Percentiles rank a stretch among this genome's conserved stretches.
phyloP scores from a whole-genome alignment of 345 rosid genomes.

The Excoecaria agallocha region DNA sequence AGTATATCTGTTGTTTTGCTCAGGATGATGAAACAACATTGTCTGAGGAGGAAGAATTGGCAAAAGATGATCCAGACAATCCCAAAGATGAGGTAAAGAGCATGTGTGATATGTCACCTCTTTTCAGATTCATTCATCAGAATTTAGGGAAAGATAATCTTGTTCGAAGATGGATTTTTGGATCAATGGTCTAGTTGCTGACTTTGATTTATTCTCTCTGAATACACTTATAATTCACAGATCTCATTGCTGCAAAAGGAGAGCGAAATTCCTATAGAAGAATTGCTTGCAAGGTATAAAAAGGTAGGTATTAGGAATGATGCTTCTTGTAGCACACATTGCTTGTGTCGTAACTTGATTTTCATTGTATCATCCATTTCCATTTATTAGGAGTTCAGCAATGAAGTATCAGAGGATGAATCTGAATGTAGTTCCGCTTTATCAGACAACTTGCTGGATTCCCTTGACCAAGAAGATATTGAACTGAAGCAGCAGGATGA shows the following conservation, averaged over 20 bases:
- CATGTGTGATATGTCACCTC: slow-evolving; percentile 15
- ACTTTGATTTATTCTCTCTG: slow-evolving; percentile 18
- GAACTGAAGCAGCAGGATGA: slow-evolving; percentile 40
- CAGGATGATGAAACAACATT: slow-evolving; percentile 96
- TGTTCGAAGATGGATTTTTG: neutral
- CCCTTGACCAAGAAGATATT: slow-evolving; percentile 29
- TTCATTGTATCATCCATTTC: slow-evolving; percentile 25
- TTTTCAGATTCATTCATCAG: slow-evolving; percentile 16
- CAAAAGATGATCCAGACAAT: slow-evolving; percentile 62
- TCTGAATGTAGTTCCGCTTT: slow-evolving; percentile 61
- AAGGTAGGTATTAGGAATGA: slow-evolving; percentile 62
- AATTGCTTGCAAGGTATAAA: slow-evolving; percentile 88
- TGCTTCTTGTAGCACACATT: slow-evolving; percentile 16
- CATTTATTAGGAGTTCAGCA: slow-evolving; percentile 52
- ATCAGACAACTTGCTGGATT: slow-evolving; percentile 52
- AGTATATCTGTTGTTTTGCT: slow-evolving; percentile 7
- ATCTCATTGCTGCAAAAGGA: slow-evolving; percentile 79
- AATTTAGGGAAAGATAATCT: slow-evolving; percentile 8
- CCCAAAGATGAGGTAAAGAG: slow-evolving; percentile 67
- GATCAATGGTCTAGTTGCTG: slow-evolving; percentile 16
- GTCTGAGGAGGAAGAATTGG: slow-evolving; percentile 82
- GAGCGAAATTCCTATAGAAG: slow-evolving; percentile 85
- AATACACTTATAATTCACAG: slow-evolving; percentile 44
- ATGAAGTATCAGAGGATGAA: slow-evolving; percentile 64
- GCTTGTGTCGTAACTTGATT: slow-evolving; percentile 18